Conservation (phyloP, 306 rosid species). For the cucumber (Cucumis sativus) region DNA sequence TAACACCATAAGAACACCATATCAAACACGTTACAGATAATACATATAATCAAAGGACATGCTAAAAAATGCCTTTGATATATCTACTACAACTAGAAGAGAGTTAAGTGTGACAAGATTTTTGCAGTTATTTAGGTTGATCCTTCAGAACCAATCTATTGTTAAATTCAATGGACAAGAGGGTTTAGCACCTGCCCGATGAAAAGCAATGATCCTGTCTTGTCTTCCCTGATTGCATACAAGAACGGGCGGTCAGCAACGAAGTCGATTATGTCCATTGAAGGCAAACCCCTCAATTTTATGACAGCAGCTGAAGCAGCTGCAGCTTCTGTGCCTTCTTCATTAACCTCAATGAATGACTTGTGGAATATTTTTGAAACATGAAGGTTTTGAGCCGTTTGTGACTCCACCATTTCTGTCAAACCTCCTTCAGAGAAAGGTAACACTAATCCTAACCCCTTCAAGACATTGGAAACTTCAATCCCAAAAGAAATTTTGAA, state of each 20-base stretch:
- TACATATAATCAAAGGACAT: background rate
- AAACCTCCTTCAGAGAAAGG: background rate
- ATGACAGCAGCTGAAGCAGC: constrained; percentile 37
- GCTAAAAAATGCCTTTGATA: background rate
- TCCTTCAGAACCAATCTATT: background rate
- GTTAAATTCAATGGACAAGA: constrained; percentile 18
- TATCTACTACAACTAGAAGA: background rate
- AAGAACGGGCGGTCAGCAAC: constrained; percentile 81
- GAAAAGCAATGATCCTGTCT: constrained; percentile 54
- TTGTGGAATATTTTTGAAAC: constrained; percentile 51
- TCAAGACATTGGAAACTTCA: background rate
- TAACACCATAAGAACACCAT: background rate
- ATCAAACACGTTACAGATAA: background rate
- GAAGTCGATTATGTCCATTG: constrained; percentile 25
- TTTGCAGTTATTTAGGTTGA: background rate
- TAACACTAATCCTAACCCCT: background rate
- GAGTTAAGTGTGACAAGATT: background rate
- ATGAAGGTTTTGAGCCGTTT: constrained; percentile 17
- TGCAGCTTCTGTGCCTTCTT: constrained; percentile 84
- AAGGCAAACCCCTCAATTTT: background rate
- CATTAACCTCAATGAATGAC: constrained; percentile 72
- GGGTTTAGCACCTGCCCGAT: constrained; percentile 70
- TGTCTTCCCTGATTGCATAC: constrained; percentile 51
- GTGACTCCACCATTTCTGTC: constrained; percentile 32
- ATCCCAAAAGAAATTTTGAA: background rate